Base-by-base conservation (phyloP, 495 filamentous ascomycete genomes). In the Aeminium ludgeri region DNA sequence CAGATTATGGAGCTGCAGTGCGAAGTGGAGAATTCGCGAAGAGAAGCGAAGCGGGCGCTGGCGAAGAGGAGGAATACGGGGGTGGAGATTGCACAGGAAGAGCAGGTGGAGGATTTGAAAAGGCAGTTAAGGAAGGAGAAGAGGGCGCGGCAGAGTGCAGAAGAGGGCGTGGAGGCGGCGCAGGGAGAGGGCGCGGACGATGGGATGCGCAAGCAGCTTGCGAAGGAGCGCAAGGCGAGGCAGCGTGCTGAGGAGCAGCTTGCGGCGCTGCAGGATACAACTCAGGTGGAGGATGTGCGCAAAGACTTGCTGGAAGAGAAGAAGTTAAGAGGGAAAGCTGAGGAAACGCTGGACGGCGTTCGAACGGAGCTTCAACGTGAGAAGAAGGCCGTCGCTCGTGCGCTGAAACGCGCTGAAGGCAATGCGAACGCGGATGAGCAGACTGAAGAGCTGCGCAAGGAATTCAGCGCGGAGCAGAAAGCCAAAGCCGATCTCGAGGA, bases 1-100 rank as follows among this genome's bases (percentile, higher is more conserved):
- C 76, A 84, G 56, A 55, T 92, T 29, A 78, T 65, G 51, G 72
- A 76, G 3, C 52, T 87, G 3, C 78, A 92, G 52, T 70, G 83
- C 31, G 79, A 89, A 52, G 65, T 93, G 7, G 82, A 82, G 41
- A 76, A 77, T 35, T 79, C 86, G 54, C 86, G 76, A 54, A 69
- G 75, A 19, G 66, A 77, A 1, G 64, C 72, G 17, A 71, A 80
- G 41, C 73, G 75, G 38, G 70, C 64, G 0, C 59, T 68, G 8
- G 64, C 67, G 7, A 76, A 71, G 46, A 38, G 49, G 23, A 39
- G 47, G 16, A 53, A 49, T 36, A 53, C 43, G n/a, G 46, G 44
- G 10, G 48, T 41, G 2, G 47, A 52, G 35, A 42, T 48, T 32
- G 43, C 42, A 19, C 48, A 54, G 38, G 46, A 69, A 34, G 58